Evolutionary conservation across 768 basidiomycete genomes (phyloP).

Genomic region (Phylloporus sp.): DNA sequence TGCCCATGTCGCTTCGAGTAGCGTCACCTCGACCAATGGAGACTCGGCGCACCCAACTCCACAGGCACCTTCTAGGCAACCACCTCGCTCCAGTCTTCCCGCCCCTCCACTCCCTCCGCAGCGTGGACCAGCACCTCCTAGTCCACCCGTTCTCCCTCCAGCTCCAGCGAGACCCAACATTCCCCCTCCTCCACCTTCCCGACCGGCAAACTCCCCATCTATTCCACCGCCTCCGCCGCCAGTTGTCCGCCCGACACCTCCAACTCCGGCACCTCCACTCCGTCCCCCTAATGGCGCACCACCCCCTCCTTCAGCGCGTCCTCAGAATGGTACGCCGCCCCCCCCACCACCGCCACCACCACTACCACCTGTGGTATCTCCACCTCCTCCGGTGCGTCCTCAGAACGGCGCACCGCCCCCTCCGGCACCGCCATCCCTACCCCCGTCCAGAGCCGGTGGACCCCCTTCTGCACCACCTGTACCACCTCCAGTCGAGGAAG

Average conservation of each 20-base stretch:
- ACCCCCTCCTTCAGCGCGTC: constrained; percentile 26
- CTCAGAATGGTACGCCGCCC: constrained; percentile 25
- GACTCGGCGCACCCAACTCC: constrained; percentile 27
- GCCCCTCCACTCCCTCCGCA: constrained; percentile 23
- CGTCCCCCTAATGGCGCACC: constrained; percentile 23
- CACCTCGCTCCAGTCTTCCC: constrained; percentile 17
- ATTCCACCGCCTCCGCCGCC: constrained; percentile 27
- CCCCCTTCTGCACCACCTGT: constrained; percentile 38
- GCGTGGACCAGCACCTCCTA: constrained; percentile 26
- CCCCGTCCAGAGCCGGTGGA: constrained; percentile 23
- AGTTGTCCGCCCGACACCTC: constrained; percentile 21
- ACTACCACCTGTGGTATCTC: constrained; percentile 29
- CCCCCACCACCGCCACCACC: constrained; percentile 37
- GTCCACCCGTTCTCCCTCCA: constrained; percentile 25
- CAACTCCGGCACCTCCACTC: constrained; percentile 28
- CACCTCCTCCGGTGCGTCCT: constrained; percentile 32
- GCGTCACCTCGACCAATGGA: constrained; percentile 21
- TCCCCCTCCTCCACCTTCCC: constrained; percentile 35
- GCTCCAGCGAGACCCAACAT: constrained; percentile 28
- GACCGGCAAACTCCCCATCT: constrained; percentile 33
- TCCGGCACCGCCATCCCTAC: constrained; percentile 36
- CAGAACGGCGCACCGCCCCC: constrained; percentile 21
- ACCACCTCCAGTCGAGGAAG: constrained; percentile 23
- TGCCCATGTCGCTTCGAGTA: constrained; percentile 24
- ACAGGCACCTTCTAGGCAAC: constrained; percentile 32